A percentile compares a stretch with the other conserved stretches of the same genome.
These are phyloP conservation scores for Cryptococcus hybrid DNA, from an alignment of 1,284 basidiomycete species.

Conservation along the genomic window DNA sequence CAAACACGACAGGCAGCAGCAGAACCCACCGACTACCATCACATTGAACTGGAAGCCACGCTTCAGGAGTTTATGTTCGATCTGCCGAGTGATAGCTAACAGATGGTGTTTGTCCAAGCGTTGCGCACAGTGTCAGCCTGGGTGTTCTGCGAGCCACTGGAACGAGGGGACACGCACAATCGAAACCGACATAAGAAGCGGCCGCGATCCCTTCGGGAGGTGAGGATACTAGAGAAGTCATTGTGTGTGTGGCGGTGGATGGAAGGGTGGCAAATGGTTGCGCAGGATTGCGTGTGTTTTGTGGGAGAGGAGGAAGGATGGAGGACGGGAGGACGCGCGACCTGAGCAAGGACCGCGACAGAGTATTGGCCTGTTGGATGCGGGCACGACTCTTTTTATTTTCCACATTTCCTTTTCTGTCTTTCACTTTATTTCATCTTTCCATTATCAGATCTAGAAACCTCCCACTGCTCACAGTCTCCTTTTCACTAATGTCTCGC, in stretches of 20 bases:
- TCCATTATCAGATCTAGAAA: neutral
- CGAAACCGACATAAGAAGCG: slow-evolving; percentile 87
- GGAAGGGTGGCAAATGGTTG: neutral
- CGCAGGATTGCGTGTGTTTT: neutral
- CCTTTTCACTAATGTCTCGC: slow-evolving; percentile 10
- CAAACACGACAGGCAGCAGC: neutral
- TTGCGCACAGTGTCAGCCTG: neutral
- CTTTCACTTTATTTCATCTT: neutral
- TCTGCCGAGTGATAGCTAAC: slow-evolving; percentile 84
- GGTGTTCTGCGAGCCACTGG: neutral
- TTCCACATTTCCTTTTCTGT: neutral
- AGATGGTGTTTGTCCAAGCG: neutral
- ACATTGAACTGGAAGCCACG: slow-evolving; percentile 99
- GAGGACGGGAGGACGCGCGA: too few relatives aligned
- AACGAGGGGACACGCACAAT: slow-evolving; percentile 53
- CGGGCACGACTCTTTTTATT: too few relatives aligned
- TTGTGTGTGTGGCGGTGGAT: slow-evolving; percentile 5
- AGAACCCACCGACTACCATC: slow-evolving; percentile 80
- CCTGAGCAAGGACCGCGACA: too few relatives aligned
- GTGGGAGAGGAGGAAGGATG: slow-evolving; percentile 1
- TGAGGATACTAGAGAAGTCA: slow-evolving; percentile 27
- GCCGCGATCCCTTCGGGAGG: slow-evolving; percentile 68
- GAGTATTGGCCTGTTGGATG: too few relatives aligned
- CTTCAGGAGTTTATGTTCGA: slow-evolving; percentile 99
- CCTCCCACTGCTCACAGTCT: neutral